Evolutionary conservation across 75 land plant genomes (phyloP), one percentile per base, ranked within the genome.

Genomic region (Ceratopteris richardii): DNA sequence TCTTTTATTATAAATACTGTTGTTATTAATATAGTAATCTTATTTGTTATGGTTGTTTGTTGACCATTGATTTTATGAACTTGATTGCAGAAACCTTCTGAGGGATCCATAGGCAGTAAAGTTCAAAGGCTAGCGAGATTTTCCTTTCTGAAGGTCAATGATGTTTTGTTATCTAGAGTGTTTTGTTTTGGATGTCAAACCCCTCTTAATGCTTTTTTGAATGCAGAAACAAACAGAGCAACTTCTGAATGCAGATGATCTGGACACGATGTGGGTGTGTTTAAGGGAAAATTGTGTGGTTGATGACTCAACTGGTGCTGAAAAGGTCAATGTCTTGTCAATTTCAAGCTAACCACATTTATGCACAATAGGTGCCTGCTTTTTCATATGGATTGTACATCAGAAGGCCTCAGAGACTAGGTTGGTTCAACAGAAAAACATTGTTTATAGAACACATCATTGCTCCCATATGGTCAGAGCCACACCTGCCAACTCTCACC

Each of bases 231-330:
- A 94, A 77, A 79, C 98, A 44, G 96, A 90, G 77, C 80, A 86
- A 24, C 71, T 94, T 57, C 71, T 94, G 31, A 94, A 89, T 82
- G 98, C 96, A 26, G 98, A 94, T 75, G 96, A 94, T 69, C 58
- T 94, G 51, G 98, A 94, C 75, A 77, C 94, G 17, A 86, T 94
- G 96, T 94, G 98, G 98, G 82, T 86, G 60, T 83, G 87, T 63
- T 69, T 94, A 55, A 85, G 96, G 50, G 98, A 94, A 56, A 89
- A 94, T 51, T 94, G 96, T 73, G 90, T 87, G 2, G 81, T 90
- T 63, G 98, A 89, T 66, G 96, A 90, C 77, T 63, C 88, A 20
- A 86, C 85, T 54, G 87, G 83, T 56, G 90, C 90, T 53, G 98
- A 94, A 82, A 94, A 94, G 98, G 96, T 89, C 5, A 1, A 48